Conservation (phyloP, 2,329 filamentous ascomycete species). For the Raffaelea arxii region DNA sequence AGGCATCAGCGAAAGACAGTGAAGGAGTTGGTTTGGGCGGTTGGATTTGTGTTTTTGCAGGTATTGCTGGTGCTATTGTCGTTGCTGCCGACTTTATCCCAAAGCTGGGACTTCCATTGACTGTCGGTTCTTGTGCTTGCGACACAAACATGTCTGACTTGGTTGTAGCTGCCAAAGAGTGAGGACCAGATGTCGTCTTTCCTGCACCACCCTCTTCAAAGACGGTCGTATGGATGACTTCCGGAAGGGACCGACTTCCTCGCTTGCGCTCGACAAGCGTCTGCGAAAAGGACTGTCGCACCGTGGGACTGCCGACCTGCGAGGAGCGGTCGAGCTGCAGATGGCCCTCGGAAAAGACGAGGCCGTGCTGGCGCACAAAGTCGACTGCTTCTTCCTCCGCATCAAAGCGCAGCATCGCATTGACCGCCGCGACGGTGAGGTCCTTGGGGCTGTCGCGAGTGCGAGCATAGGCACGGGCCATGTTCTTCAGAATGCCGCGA, state of each 20-base stretch:
- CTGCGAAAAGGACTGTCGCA: conserved; percentile 47
- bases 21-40: not conserved
- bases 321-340: conserved; percentile 34
- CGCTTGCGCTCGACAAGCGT: conserved; percentile 52
- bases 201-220: conserved; percentile 32
- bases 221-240: conserved; percentile 47
- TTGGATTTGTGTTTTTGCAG: not conserved
- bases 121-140: too few species aligned
- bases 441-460: conserved; percentile 49
- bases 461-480: conserved; percentile 45
- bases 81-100: not conserved
- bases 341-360: conserved; percentile 37
- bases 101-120: not conserved
- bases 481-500: conserved; percentile 44
- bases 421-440: conserved; percentile 46
- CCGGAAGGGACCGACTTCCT: conserved; percentile 36
- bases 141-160: too few species aligned
- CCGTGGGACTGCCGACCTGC: conserved; percentile 35
- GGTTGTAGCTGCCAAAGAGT: not conserved
- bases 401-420: conserved; percentile 55
- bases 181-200: not conserved
- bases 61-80: not conserved
- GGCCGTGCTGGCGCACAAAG: conserved; percentile 50
- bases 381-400: conserved; percentile 54
- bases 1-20: too few species aligned